Conservation (phyloP, 1,284 basidiomycete genomes). For the Cutaneotrichosporon cutaneum region DNA sequence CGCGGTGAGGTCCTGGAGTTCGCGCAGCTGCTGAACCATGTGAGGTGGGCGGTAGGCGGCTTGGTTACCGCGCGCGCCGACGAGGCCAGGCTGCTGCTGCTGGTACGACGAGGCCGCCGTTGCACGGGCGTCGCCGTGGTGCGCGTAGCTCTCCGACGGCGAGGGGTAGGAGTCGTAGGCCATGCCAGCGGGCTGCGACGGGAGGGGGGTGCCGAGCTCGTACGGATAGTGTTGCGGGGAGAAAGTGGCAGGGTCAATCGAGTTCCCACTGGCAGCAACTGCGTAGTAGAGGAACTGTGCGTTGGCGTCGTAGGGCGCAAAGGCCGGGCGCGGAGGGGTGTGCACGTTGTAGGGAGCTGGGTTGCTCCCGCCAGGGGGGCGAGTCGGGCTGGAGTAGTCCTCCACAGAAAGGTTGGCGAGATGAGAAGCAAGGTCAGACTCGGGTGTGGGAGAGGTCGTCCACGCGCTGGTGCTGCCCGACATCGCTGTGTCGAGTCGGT, state of each 20-base stretch:
- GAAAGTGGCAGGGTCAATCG: slow-evolving; percentile 14
- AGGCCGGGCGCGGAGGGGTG: slow-evolving; percentile 17
- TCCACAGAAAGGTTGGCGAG: slow-evolving; percentile 18
- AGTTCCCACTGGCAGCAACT: slow-evolving; percentile 5
- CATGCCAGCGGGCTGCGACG: slow-evolving; percentile 9
- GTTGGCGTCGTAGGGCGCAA: slow-evolving; percentile 11
- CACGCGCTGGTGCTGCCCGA: slow-evolving; percentile 12
- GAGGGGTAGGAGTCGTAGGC: slow-evolving; percentile 22
- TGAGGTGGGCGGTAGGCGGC: slow-evolving; percentile 13
- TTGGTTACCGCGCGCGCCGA: neutral
- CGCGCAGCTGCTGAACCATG: slow-evolving; percentile 19
- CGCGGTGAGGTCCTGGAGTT: slow-evolving; percentile 4
- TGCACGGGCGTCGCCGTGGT: neutral
- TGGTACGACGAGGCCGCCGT: neutral
- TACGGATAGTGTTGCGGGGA: slow-evolving; percentile 11
- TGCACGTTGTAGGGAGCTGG: slow-evolving; percentile 12
- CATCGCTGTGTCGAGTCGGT: slow-evolving; percentile 5
- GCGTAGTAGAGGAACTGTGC: slow-evolving; percentile 19
- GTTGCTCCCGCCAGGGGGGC: slow-evolving; percentile 1
- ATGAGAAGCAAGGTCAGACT: slow-evolving; percentile 15
- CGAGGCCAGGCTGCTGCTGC: neutral
- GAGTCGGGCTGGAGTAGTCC: slow-evolving; percentile 8
- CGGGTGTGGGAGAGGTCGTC: slow-evolving; percentile 8
- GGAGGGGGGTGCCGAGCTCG: slow-evolving; percentile 17
- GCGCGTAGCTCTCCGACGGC: slow-evolving; percentile 12